Base-by-base conservation (phyloP, 306 rosid genomes). In the Vigna trinervia region DNA sequence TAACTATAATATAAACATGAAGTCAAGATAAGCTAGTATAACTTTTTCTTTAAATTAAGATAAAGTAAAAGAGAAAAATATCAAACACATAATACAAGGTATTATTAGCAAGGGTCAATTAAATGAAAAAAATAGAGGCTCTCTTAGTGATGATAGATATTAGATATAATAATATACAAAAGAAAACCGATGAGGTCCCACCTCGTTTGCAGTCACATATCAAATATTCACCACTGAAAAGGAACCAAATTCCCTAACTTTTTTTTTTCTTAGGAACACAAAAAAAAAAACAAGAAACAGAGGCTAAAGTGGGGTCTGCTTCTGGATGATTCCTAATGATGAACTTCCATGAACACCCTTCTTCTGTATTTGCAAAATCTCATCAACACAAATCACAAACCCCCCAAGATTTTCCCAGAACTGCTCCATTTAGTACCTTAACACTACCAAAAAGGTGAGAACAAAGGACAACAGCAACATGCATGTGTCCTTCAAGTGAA, bases 171-270 rank as follows among this genome's bases (percentile, higher is more conserved):
- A 81, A 91, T 89, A 73, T 84, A 89, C 91, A 89, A 61, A 80
- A 30, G 75, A 64, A 68, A 72, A 78, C 7, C 47, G 79, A 78
- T 78, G 46, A 89, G 79, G 83, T 81, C 84, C 92, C 59, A 61
- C 76, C 46, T 74, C 80, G 54, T 50, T 41, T 75, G 77, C 66
- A 69, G 75, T 69, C 84, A 71, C 69, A 76, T 52, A 84, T 61
- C 50, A 75, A 78, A 82, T 77, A 82, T 77, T 82, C 88, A 66
- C 87, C 90, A 81, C 84, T 74, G 50, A 82, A 77, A 86, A 22
- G 87, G 95, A 88, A 90, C 80, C 97, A 43, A 58, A 90, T 90
- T 86, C 89, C 87, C 85, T 74, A 73, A 58, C 78, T 53, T 77
- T 61, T 32, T 60, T 17, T 50, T 65, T 12, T 72, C 22, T 30